Evolutionary conservation across 345 rosid genomes (phyloP).

Genomic region (Lepidium aucheri): DNA sequence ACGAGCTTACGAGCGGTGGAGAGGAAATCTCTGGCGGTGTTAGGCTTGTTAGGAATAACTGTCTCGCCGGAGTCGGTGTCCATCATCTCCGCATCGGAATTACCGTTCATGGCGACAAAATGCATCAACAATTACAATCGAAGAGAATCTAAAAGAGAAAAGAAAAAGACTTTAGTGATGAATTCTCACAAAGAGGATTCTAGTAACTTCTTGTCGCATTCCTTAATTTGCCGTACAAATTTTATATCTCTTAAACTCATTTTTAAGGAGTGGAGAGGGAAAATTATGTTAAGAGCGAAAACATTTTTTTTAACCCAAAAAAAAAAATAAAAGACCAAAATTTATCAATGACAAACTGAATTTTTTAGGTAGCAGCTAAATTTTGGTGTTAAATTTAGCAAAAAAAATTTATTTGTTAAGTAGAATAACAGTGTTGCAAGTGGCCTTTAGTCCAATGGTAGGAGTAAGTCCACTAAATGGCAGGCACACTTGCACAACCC

Average conservation of each 20-base stretch:
- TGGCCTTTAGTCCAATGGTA: no score
- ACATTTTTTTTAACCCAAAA: no score
- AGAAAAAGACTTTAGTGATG: neutral
- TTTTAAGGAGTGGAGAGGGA: neutral
- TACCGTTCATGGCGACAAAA: constrained; percentile 38
- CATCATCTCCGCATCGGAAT: constrained; percentile 36
- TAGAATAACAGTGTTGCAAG: no score
- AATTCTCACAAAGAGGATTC: constrained; percentile 1
- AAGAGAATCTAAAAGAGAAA: neutral
- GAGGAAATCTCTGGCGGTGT: constrained; percentile 39
- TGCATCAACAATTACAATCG: neutral
- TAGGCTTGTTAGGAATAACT: constrained; percentile 11
- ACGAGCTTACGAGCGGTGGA: constrained; percentile 62
- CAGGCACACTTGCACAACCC: no score
- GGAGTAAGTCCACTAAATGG: no score
- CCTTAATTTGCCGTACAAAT: neutral
- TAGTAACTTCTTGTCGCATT: constrained; percentile 3
- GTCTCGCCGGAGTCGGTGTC: constrained; percentile 31
- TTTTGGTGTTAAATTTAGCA: no score
- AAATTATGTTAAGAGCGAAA: no score
- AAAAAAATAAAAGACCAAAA: no score
- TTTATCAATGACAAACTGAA: no score
- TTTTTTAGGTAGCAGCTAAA: no score
- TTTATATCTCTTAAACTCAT: neutral
- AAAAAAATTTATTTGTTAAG: no score